A percentile compares a stretch with the other conserved stretches of the same genome.
Conservation (phyloP, 441 rosid genomes). For the Iberis amara region DNA sequence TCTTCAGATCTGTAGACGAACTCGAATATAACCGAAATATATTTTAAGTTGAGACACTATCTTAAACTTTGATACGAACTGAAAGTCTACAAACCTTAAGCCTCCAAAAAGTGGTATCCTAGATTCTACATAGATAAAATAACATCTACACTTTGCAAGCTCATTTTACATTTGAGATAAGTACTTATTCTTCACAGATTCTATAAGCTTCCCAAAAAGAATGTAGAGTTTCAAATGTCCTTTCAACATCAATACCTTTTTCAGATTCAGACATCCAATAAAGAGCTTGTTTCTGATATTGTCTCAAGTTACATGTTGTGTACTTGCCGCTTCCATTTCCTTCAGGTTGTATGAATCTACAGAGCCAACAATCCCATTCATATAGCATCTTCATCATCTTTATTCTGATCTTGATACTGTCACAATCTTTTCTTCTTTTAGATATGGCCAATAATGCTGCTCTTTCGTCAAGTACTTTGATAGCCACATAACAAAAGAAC, state of each 20-base stretch:
- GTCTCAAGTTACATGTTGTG: slow-evolving; percentile 45
- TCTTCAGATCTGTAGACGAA: too few species aligned
- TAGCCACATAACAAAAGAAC: too few species aligned
- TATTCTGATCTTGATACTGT: slow-evolving; percentile 32
- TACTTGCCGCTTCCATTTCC: slow-evolving; percentile 69
- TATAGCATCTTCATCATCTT: slow-evolving; percentile 48
- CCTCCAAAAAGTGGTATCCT: too few species aligned
- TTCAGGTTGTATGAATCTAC: slow-evolving; percentile 47
- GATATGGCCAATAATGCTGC: slow-evolving; percentile 35
- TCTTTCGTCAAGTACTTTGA: slow-evolving; percentile 32
- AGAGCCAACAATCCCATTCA: slow-evolving; percentile 57
- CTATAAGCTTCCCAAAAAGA: slow-evolving; percentile 71
- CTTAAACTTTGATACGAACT: too few species aligned
- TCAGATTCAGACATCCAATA: slow-evolving; percentile 67
- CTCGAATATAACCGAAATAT: too few species aligned
- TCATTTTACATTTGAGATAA: neutral
- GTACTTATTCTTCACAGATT: slow-evolving; percentile 50
- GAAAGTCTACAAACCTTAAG: too few species aligned
- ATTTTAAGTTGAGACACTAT: too few species aligned
- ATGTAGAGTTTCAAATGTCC: slow-evolving; percentile 53
- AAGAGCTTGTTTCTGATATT: slow-evolving; percentile 65
- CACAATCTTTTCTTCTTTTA: slow-evolving; percentile 41
- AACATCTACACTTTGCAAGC: neutral
- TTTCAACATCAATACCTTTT: slow-evolving; percentile 50
- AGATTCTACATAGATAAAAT: too few species aligned